phyloP scores from a whole-genome alignment of 208 protist genomes.

The Trypanosoma mega region DNA sequence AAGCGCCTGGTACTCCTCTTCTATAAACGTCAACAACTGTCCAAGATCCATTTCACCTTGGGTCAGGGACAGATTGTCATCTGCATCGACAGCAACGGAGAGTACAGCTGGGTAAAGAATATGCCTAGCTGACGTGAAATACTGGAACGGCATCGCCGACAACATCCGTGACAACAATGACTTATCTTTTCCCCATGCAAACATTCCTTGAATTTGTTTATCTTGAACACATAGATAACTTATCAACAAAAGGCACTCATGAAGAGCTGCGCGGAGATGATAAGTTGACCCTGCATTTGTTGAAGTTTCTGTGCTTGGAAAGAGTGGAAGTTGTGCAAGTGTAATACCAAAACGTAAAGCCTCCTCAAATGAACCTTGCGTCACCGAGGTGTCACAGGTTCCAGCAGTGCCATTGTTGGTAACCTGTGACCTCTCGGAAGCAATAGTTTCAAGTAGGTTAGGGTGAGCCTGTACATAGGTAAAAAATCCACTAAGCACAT shows the following conservation, averaged over 20 bases:
- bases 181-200: slow-evolving; percentile 74
- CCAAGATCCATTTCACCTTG: slow-evolving; percentile 66
- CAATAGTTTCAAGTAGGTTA: slow-evolving; percentile 59
- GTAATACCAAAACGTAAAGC: slow-evolving; percentile 77
- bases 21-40: slow-evolving; percentile 55
- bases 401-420: not conserved
- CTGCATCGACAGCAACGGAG: slow-evolving; percentile 42
- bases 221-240: slow-evolving; percentile 84
- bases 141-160: slow-evolving; percentile 67
- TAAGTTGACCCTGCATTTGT: slow-evolving; percentile 16
- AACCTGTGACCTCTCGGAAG: slow-evolving; percentile 13
- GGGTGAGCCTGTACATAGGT: slow-evolving; percentile 56
- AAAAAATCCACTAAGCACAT: slow-evolving; percentile 71
- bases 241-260: slow-evolving; percentile 79
- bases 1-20: slow-evolving; percentile 67
- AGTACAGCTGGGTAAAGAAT: slow-evolving; percentile 83
- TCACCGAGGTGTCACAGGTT: not conserved
- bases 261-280: slow-evolving; percentile 69
- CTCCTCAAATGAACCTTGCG: slow-evolving; percentile 54
- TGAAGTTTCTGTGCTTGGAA: slow-evolving; percentile 17
- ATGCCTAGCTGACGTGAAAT: slow-evolving; percentile 81
- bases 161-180: slow-evolving; percentile 64
- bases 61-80: slow-evolving; percentile 58
- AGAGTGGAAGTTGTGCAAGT: slow-evolving; percentile 38
- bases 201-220: slow-evolving; percentile 69